phyloP scores from a whole-genome alignment of 805 yeast species.

The Peterozyma xylosa region DNA sequence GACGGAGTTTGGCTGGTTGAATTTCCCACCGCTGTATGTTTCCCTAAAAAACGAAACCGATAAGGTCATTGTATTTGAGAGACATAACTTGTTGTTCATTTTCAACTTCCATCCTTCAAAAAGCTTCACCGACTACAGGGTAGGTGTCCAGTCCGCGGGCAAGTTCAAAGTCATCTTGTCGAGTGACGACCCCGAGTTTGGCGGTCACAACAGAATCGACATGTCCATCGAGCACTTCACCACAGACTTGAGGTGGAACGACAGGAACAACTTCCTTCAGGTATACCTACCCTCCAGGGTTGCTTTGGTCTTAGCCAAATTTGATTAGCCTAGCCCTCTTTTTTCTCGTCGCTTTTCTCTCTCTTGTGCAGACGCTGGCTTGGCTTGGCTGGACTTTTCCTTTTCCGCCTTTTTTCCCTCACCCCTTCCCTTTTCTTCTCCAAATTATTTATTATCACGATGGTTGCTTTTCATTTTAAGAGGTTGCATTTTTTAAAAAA shows the following conservation, averaged over 20 bases:
- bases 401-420: not conserved
- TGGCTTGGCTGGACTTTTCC: not conserved
- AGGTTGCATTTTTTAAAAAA: not conserved
- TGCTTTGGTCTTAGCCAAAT: slow-evolving; percentile 49
- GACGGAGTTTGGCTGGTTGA: slow-evolving; percentile 61
- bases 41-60: slow-evolving; percentile 85
- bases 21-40: slow-evolving; percentile 67
- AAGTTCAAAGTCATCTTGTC: slow-evolving; percentile 67
- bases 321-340: not conserved
- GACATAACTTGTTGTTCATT: slow-evolving; percentile 76
- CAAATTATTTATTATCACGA: not conserved
- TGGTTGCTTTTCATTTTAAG: not conserved
- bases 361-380: too few species aligned
- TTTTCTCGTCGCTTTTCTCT: too few species aligned
- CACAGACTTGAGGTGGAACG: slow-evolving; percentile 72
- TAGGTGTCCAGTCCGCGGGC: slow-evolving; percentile 84
- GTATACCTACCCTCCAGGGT: slow-evolving; percentile 77
- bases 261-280: slow-evolving; percentile 67
- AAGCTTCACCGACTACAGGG: slow-evolving; percentile 77
- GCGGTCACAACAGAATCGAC: slow-evolving; percentile 77
- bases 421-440: not conserved
- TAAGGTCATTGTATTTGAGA: slow-evolving; percentile 82
- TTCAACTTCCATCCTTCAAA: slow-evolving; percentile 88
- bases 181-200: slow-evolving; percentile 63
- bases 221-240: slow-evolving; percentile 53